Base-by-base conservation (phyloP, 306 rosid species). In the Medicago ruthenica region DNA sequence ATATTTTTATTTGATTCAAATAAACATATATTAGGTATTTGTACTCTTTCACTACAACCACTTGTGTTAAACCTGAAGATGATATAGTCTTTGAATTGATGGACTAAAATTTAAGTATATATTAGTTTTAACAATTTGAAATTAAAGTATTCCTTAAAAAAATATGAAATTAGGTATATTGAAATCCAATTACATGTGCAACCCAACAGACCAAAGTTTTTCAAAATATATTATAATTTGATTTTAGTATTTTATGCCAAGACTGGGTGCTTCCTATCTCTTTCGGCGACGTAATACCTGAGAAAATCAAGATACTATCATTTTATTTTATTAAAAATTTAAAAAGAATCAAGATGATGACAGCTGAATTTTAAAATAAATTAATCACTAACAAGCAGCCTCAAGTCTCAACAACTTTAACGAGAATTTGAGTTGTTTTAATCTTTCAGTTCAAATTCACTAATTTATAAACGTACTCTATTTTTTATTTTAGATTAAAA, bases 201-300 rank as follows among this genome's bases (percentile, higher is more conserved):
- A 18, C 16, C 10, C 3, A 39, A 50, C 20, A 15, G 8, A 50
- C 21, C 21, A 50, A 6, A n/a, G 21, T n/a, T 50, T n/a, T 5
- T 50, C 18, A 37, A 54, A 54, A 54, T 13, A 54, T 18, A 54
- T 8, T 18, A 14, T 7, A 8, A 18, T 64, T 64, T 40, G n/a
- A 64, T 9, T 39, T 9, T 13, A 37, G 1, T 37, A 39, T 16
- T 64, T 64, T 16, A 64, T 8, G 24, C 42, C 5, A 16, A 9
- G 20, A 61, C 40, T 31, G 15, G 4, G 45, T 24, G 42, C 18
- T 31, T 31, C n/a, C 5, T 62, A 36, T 34, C 68, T 13, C 68
- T 62, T 34, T 34, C 45, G 60, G 9, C 40, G 68, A 62, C 31
- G 70, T 64, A 64, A 17, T 40, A 39, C 31, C 31, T 17, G 70